Evolutionary conservation across 257 asterid species (phyloP).

Genomic region (Solanum sejunctum): DNA sequence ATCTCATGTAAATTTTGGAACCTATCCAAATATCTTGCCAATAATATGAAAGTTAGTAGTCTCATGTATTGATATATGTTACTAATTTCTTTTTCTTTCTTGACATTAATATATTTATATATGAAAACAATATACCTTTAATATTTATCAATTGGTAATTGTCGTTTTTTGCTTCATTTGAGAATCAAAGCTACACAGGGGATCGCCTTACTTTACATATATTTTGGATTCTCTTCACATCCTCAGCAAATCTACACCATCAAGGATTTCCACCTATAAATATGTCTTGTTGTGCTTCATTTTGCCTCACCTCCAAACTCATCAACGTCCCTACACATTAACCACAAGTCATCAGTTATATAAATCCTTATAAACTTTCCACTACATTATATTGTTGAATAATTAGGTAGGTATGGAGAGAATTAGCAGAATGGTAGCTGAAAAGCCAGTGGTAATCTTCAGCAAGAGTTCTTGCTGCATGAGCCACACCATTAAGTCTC

Average conservation of each 20-base stretch:
- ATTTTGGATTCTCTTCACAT: not conserved
- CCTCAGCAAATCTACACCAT: not conserved
- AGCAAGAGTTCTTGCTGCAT: constrained; percentile 66
- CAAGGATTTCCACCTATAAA: constrained; percentile 17
- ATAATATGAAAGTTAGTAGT: not conserved
- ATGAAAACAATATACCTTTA: not conserved
- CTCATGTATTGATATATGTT: not conserved
- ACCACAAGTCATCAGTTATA: not conserved
- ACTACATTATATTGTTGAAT: not conserved
- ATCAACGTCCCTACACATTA: not conserved
- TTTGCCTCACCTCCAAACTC: constrained; percentile 30
- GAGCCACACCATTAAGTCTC: constrained; percentile 53
- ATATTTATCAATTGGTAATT: not conserved
- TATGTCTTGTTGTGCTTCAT: constrained; percentile 13
- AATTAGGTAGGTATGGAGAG: constrained; percentile 31
- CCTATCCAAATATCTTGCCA: not conserved
- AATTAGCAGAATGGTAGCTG: constrained; percentile 47
- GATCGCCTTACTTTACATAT: not conserved
- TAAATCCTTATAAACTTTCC: not conserved
- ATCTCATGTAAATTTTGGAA: constrained; percentile 2
- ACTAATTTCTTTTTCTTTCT: not conserved
- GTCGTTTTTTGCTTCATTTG: not conserved
- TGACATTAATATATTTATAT: not conserved
- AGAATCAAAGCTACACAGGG: not conserved
- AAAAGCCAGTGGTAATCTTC: constrained; percentile 67